A percentile compares a stretch with the other conserved stretches of the same genome.
These are phyloP conservation scores for Eucalyptus sideroxylon DNA, from an alignment of 345 rosid genomes.

Conservation along the genomic window DNA sequence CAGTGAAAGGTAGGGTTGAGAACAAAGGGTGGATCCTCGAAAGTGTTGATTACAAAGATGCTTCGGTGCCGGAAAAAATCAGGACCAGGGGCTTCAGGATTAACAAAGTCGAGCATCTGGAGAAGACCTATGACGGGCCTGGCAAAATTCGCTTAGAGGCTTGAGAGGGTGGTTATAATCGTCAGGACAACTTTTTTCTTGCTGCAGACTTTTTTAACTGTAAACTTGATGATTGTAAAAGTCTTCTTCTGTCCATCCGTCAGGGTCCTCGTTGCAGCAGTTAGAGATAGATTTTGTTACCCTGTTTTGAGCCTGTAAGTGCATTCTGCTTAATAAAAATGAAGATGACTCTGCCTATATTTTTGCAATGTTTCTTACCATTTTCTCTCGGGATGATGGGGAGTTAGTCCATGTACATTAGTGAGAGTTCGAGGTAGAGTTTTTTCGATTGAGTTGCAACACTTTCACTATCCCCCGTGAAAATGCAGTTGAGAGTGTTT, in stretches of 20 bases:
- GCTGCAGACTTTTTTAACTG: background rate
- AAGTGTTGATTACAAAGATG: constrained; percentile 56
- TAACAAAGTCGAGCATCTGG: constrained; percentile 52
- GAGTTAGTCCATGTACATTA: background rate
- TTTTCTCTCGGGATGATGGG: background rate
- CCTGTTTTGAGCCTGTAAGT: background rate
- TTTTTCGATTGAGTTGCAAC: background rate
- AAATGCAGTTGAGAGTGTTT: background rate
- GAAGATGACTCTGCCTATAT: background rate
- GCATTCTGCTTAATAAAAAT: background rate
- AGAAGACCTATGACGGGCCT: constrained; percentile 37
- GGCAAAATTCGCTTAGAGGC: constrained; percentile 32
- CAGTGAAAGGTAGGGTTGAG: constrained; percentile 46
- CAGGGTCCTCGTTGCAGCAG: background rate
- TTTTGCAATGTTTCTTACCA: background rate
- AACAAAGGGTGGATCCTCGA: constrained; percentile 86
- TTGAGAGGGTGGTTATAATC: constrained; percentile 1
- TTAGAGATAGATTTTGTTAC: background rate
- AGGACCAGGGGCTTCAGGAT: constrained; percentile 76
- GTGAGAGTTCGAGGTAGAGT: background rate
- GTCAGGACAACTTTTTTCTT: background rate
- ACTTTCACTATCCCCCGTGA: background rate
- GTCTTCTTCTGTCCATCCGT: background rate
- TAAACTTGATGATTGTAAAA: background rate
- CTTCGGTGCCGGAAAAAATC: constrained; percentile 54